Conservation (phyloP, 805 yeast genomes). For the Wickerhamiella brachini region DNA sequence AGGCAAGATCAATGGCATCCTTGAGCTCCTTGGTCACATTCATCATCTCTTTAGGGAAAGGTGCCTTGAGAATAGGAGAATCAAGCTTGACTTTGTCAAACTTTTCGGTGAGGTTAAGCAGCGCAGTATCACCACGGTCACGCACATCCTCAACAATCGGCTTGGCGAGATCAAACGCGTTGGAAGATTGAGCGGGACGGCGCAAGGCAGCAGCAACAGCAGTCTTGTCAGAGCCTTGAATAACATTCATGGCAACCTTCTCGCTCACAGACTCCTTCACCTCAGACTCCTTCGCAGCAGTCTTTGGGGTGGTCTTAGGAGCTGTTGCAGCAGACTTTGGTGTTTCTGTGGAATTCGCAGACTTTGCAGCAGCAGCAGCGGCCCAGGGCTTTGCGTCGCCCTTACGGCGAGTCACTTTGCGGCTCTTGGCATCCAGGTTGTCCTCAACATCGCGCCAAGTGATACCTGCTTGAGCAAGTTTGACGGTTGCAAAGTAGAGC, state of each 20-base stretch:
- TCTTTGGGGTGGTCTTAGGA: too few relatives aligned
- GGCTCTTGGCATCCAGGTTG: slow-evolving; percentile 68
- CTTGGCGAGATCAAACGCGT: slow-evolving; percentile 80
- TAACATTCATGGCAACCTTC: slow-evolving; percentile 18
- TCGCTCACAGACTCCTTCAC: too few relatives aligned
- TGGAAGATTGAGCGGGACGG: slow-evolving; percentile 93
- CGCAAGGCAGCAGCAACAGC: slow-evolving; percentile 51
- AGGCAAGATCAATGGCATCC: slow-evolving; percentile 77
- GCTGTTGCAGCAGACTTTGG: too few relatives aligned
- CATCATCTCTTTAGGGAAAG: slow-evolving; percentile 71
- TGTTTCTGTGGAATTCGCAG: not conserved
- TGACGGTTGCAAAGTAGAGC: slow-evolving; percentile 50
- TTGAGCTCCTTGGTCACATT: slow-evolving; percentile 58
- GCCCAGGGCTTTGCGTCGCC: slow-evolving; percentile 88
- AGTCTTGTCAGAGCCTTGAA: slow-evolving; percentile 24
- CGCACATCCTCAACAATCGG: slow-evolving; percentile 79
- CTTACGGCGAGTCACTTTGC: slow-evolving; percentile 80
- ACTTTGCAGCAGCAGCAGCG: slow-evolving; percentile 8
- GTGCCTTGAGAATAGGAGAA: slow-evolving; percentile 71
- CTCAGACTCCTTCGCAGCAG: too few relatives aligned
- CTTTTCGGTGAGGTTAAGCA: slow-evolving; percentile 78
- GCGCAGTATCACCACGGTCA: slow-evolving; percentile 68
- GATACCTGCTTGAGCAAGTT: slow-evolving; percentile 64
- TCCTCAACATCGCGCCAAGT: slow-evolving; percentile 66
- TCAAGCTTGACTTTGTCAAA: slow-evolving; percentile 71